These are phyloP conservation scores for Apiotrichum porosum DNA, from an alignment of 1,284 basidiomycete species.

Conservation along the genomic window DNA sequence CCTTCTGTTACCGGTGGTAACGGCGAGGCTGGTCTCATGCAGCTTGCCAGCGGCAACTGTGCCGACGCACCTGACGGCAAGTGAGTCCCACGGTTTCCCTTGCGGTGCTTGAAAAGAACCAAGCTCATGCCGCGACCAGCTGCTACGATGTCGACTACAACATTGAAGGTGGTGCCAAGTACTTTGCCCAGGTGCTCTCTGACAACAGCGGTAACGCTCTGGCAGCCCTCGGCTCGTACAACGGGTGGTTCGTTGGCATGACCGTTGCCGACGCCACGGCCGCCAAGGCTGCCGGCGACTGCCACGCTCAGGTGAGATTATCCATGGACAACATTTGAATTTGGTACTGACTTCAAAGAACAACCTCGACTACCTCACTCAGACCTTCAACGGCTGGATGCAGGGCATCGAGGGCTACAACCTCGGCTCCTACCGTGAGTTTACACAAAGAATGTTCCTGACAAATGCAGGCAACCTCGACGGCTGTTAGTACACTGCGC, in stretches of 20 bases:
- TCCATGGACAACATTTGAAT: not conserved
- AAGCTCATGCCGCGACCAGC: not conserved
- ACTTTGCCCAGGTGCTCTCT: constrained; percentile 25
- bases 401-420: constrained; percentile 60
- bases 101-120: not conserved
- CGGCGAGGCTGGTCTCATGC: constrained; percentile 79
- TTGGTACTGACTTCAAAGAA: constrained; percentile 53
- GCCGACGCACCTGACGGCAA: constrained; percentile 56
- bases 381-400: constrained; percentile 74
- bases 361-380: constrained; percentile 59
- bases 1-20: constrained; percentile 63
- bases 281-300: not conserved
- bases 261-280: constrained; percentile 52
- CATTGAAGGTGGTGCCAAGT: constrained; percentile 47
- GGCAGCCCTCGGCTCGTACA: constrained; percentile 63
- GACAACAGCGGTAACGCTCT: constrained; percentile 60
- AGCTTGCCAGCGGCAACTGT: constrained; percentile 76
- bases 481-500: no score
- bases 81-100: not conserved
- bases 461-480: no score
- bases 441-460: no score
- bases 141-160: constrained; percentile 55
- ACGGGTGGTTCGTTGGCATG: constrained; percentile 66
- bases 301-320: not conserved
- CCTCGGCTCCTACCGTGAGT: constrained; percentile 59